phyloP scores from a whole-genome alignment of 306 rosid genomes.

The Glycine soja region DNA sequence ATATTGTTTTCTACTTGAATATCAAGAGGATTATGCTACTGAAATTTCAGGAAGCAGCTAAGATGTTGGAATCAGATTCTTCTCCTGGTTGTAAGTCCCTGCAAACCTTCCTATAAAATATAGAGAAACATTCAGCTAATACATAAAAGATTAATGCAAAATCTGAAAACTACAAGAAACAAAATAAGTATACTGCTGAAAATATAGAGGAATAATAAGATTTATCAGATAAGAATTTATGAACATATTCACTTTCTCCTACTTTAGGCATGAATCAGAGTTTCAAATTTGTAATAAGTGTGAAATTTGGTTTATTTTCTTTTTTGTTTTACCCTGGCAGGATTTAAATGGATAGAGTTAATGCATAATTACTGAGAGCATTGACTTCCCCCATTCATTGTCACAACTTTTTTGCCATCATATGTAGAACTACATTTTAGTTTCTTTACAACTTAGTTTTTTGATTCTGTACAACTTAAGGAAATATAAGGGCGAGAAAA shows the following conservation, averaged over 20 bases:
- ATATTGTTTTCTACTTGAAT: constrained; percentile 14
- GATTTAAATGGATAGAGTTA: constrained; percentile 3
- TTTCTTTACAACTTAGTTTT: constrained; percentile 1
- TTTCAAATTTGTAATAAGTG: neutral
- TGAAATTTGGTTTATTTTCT: neutral
- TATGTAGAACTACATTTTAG: neutral
- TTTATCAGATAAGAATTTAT: neutral
- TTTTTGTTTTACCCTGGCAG: neutral
- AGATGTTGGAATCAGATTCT: constrained; percentile 61
- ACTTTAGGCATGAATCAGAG: neutral
- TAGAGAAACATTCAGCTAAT: constrained; percentile 17
- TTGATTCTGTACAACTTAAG: neutral
- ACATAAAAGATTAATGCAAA: constrained; percentile 4
- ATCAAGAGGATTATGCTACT: constrained; percentile 15
- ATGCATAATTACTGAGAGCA: neutral
- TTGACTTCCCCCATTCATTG: neutral
- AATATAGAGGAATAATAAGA: constrained; percentile 13
- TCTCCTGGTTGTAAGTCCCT: constrained; percentile 59
- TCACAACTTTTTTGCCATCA: neutral
- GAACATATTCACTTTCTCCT: neutral
- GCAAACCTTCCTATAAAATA: neutral
- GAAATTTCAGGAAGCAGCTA: constrained; percentile 73
- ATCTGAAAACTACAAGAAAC: constrained; percentile 3
- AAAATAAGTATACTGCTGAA: neutral
- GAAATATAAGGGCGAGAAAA: neutral